phyloP scores from a whole-genome alignment of 148 eudicot species.

The Gaultheria prostrata region DNA sequence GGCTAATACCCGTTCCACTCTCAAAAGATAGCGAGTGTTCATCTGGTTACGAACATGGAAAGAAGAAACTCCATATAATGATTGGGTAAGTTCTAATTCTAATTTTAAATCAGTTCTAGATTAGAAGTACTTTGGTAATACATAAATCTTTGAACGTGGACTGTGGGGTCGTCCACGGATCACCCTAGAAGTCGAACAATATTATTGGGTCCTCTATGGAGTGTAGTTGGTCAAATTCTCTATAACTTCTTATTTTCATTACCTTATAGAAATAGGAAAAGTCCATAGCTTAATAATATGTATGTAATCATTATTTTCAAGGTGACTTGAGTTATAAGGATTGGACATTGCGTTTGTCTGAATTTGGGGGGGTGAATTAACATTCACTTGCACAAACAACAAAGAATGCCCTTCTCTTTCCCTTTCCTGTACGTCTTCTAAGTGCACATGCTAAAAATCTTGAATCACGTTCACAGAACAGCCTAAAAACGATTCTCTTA shows the following conservation, averaged over 20 bases:
- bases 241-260: background rate
- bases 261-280: background rate
- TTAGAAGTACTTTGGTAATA: background rate
- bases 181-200: background rate
- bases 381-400: conserved; percentile 2
- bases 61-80: background rate
- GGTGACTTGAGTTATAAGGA: background rate
- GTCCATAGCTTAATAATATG: background rate
- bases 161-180: background rate
- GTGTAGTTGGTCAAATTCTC: background rate
- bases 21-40: background rate
- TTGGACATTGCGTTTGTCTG: background rate
- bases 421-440: background rate
- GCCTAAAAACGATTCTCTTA: background rate
- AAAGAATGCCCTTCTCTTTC: background rate
- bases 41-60: background rate
- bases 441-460: background rate
- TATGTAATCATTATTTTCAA: background rate
- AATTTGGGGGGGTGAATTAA: background rate
- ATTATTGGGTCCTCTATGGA: background rate
- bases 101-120: background rate
- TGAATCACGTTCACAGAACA: background rate
- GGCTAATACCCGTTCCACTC: background rate
- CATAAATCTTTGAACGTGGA: background rate
- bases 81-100: background rate